Percentiles rank a stretch among this genome's conserved stretches.
These are phyloP conservation scores for Colletotrichum salicis DNA, from an alignment of 2,329 filamentous ascomycete species.

Conservation along the genomic window DNA sequence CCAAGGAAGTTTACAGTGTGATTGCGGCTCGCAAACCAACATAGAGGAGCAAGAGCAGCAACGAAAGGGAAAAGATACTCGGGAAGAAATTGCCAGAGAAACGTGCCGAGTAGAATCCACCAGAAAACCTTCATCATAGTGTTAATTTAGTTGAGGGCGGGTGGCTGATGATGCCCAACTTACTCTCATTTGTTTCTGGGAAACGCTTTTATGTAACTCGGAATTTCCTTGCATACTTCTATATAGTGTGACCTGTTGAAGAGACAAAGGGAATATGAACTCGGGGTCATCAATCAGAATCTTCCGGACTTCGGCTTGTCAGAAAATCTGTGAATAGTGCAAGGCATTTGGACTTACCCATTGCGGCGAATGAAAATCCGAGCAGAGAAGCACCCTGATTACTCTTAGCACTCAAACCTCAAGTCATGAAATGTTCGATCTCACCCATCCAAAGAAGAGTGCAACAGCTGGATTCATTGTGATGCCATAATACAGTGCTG, in stretches of 20 bases:
- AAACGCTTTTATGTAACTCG: constrained; percentile 21
- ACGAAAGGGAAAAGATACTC: constrained; percentile 70
- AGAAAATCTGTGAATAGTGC: neutral
- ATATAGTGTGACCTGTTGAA: constrained; percentile 30
- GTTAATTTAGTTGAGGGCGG: neutral
- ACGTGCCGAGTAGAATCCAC: constrained; percentile 60
- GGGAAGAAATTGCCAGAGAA: constrained; percentile 70
- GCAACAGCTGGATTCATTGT: constrained; percentile 63
- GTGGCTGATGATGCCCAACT: neutral
- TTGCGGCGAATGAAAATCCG: constrained; percentile 59
- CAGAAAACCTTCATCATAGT: constrained; percentile 63
- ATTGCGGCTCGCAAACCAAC: constrained; percentile 71
- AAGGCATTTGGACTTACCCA: constrained; percentile 48
- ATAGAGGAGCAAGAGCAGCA: constrained; percentile 69
- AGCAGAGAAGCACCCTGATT: constrained; percentile 19
- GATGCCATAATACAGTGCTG: constrained; percentile 66
- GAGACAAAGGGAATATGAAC: constrained; percentile 40
- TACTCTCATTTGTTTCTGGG: constrained; percentile 27
- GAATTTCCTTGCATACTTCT: constrained; percentile 31
- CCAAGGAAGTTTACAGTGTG: constrained; percentile 69
- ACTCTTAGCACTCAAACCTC: neutral
- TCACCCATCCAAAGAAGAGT: constrained; percentile 69
- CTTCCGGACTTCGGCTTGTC: constrained; percentile 47
- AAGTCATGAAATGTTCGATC: constrained; percentile 61
- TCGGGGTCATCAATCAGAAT: constrained; percentile 69